Percentiles rank a stretch among this genome's conserved stretches.
phyloP scores from a whole-genome alignment of 495 filamentous ascomycete genomes.

The Xylaria nigripes region DNA sequence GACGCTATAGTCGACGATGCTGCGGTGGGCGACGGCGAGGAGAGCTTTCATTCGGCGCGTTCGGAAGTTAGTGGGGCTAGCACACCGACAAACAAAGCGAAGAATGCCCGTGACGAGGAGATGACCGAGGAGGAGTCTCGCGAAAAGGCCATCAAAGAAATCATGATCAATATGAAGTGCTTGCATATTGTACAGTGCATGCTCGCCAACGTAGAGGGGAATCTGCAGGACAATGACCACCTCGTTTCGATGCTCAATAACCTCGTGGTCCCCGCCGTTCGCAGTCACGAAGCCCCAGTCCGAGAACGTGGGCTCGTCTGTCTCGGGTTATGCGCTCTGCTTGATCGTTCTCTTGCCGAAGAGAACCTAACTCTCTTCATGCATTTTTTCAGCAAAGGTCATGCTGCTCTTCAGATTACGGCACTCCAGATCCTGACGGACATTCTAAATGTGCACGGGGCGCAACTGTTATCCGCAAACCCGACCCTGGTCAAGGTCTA shows the following conservation, averaged over 20 bases:
- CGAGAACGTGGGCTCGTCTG: conserved; percentile 84
- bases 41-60: conserved; percentile 84
- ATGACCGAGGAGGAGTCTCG: conserved; percentile 67
- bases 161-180: conserved; percentile 97
- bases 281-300: conserved; percentile 86
- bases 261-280: conserved; percentile 86
- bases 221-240: conserved; percentile 76
- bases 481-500: conserved; percentile 66
- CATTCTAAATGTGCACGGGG: conserved; percentile 79
- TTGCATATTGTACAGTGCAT: conserved; percentile 96
- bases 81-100: conserved; percentile 45
- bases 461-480: conserved; percentile 55
- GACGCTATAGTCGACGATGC: conserved; percentile 69
- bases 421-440: conserved; percentile 90
- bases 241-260: conserved; percentile 94
- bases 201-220: conserved; percentile 81
- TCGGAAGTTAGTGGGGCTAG: conserved; percentile 69
- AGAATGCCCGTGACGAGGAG: conserved; percentile 36
- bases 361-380: conserved; percentile 92
- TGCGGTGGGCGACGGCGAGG: conserved; percentile 52
- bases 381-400: conserved; percentile 90
- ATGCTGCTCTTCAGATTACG: conserved; percentile 78
- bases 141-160: conserved; percentile 74
- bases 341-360: conserved; percentile 84
- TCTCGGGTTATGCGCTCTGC: conserved; percentile 80